Conservation (phyloP, 2,329 filamentous ascomycete genomes). For the Dactylonectria estremocensis region DNA sequence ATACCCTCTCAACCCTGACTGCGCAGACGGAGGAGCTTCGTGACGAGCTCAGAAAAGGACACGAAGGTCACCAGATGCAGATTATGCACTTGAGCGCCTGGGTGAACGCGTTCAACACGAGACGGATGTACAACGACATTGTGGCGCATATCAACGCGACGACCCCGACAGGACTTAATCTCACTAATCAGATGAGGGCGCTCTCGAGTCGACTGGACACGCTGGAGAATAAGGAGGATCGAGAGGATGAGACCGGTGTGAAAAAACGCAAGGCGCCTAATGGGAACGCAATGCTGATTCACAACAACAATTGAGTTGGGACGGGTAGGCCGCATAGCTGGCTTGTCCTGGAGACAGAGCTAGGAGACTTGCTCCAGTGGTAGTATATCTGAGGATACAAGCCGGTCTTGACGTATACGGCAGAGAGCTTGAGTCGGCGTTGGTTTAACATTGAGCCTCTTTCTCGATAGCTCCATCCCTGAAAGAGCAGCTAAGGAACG, state of each 20-base stretch:
- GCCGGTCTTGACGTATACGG: not conserved
- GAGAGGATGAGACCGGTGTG: conserved; percentile 27
- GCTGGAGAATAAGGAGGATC: conserved; percentile 38
- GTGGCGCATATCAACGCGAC: conserved; percentile 54
- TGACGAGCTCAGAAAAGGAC: conserved; percentile 45
- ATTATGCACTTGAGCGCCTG: conserved; percentile 61
- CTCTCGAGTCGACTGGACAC: conserved; percentile 38
- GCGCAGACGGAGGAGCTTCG: conserved; percentile 21
- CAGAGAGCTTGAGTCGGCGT: not conserved
- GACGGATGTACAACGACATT: conserved; percentile 58
- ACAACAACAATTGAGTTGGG: conserved; percentile 28
- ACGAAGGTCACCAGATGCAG: conserved; percentile 54
- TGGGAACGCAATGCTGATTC: conserved; percentile 35
- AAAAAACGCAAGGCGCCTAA: conserved; percentile 45
- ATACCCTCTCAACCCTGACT: conserved; percentile 13
- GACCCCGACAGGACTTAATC: conserved; percentile 39
- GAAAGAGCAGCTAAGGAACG: not conserved
- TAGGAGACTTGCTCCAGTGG: not conserved
- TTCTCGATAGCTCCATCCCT: not conserved
- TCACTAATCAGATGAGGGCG: conserved; percentile 36
- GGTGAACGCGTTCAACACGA: conserved; percentile 65
- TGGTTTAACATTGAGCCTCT: not conserved
- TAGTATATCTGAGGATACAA: not conserved
- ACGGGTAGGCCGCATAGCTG: not conserved
- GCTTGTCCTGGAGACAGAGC: not conserved